Conservation (phyloP, 192 early-diverging fungal genomes). For the Podila verticillata region DNA sequence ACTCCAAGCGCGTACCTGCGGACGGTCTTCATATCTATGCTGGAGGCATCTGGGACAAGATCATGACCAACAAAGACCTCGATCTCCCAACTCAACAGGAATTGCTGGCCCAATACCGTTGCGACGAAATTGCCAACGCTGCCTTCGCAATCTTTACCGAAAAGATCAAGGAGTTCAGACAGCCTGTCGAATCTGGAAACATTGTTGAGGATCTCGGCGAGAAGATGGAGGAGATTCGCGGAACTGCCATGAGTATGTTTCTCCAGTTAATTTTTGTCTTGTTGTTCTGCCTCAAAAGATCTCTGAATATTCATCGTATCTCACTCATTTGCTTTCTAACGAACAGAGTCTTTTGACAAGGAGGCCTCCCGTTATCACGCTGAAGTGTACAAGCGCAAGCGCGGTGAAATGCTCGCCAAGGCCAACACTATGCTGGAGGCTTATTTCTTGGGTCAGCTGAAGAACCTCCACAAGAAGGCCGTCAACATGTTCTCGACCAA, state of each 20-base stretch:
- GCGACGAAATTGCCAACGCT: conserved; percentile 92
- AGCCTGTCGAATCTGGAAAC: conserved; percentile 80
- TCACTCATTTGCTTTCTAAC: background rate
- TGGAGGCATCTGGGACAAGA: conserved; percentile 94
- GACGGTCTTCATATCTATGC: conserved; percentile 97
- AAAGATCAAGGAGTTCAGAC: conserved; percentile 69
- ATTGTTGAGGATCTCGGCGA: conserved; percentile 81
- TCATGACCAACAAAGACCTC: conserved; percentile 92
- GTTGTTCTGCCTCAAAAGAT: conserved; percentile 19
- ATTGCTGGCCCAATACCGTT: conserved; percentile 96
- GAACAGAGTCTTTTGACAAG: conserved; percentile 80
- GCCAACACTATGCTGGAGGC: conserved; percentile 81
- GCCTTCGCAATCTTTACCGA: conserved; percentile 78
- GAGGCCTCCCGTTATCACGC: conserved; percentile 91
- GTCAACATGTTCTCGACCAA: conserved; percentile 71
- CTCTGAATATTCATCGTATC: background rate
- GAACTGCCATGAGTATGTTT: conserved; percentile 60
- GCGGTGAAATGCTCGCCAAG: conserved; percentile 79
- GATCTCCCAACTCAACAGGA: conserved; percentile 99
- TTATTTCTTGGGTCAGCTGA: conserved; percentile 86
- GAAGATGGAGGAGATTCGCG: conserved; percentile 65
- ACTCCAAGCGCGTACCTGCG: conserved; percentile 93
- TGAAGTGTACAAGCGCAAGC: conserved; percentile 89
- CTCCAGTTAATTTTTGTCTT: background rate
- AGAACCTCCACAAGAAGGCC: conserved; percentile 83